Percentiles rank a stretch among this genome's conserved stretches.
phyloP scores from a whole-genome alignment of 139 green algal genomes.

The Limnomonas spitsbergensis region DNA sequence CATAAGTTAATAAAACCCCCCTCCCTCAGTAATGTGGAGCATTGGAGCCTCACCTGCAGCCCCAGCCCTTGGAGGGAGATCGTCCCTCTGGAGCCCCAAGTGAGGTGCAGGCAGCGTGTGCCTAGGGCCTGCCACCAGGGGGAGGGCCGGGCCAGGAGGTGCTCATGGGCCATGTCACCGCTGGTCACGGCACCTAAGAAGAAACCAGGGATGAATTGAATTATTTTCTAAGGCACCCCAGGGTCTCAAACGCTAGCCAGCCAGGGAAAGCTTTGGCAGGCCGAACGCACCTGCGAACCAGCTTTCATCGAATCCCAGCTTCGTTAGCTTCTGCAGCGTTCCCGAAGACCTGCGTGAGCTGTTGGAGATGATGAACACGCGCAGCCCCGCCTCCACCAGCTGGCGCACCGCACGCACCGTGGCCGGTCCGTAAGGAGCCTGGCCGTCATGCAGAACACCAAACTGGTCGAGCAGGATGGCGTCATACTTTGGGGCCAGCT shows the following conservation, averaged over 20 bases:
- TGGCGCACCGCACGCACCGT: conserved; percentile 63
- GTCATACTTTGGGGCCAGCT: conserved; percentile 5
- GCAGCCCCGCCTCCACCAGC: conserved; percentile 41
- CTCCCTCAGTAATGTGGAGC: too few species aligned
- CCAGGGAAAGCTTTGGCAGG: too few species aligned
- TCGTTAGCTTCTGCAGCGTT: conserved; percentile 67
- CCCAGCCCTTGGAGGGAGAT: conserved; percentile 61
- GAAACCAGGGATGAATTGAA: background rate
- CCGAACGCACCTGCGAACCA: conserved; percentile 72
- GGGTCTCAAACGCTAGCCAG: too few species aligned
- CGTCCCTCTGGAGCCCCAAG: conserved; percentile 68
- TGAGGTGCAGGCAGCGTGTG: conserved; percentile 79
- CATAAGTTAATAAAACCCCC: too few species aligned
- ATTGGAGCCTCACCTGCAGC: conserved; percentile 48
- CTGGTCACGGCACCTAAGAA: conserved; percentile 66
- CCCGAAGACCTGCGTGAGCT: conserved; percentile 53
- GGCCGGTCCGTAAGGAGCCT: conserved; percentile 22
- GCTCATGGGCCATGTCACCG: conserved; percentile 74
- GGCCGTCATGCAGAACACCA: conserved; percentile 13
- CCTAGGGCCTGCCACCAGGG: conserved; percentile 62
- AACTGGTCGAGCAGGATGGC: conserved; percentile 12
- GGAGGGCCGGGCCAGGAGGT: conserved; percentile 37
- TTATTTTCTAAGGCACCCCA: too few species aligned
- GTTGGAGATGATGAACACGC: conserved; percentile 83
- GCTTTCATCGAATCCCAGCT: conserved; percentile 71